Evolutionary conservation across 1,284 basidiomycete species (phyloP).

Genomic region (Puccinia horiana): DNA sequence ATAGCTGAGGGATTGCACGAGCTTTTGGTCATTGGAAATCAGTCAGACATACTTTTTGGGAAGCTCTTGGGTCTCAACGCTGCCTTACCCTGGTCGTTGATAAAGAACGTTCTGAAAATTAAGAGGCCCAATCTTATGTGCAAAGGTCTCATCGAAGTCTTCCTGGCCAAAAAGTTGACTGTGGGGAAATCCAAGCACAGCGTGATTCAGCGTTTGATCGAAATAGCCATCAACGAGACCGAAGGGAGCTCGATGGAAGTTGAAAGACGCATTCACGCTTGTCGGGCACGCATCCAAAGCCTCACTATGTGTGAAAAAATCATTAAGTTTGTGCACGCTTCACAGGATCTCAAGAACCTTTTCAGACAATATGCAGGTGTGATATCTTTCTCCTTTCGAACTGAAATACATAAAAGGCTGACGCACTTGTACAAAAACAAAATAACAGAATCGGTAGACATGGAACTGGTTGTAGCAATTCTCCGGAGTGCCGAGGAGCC

Average conservation of each 20-base stretch:
- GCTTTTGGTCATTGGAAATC: constrained; percentile 49
- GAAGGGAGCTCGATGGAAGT: constrained; percentile 51
- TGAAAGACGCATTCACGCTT: constrained; percentile 51
- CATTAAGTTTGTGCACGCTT: constrained; percentile 51
- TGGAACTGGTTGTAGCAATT: constrained; percentile 54
- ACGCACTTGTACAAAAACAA: not conserved
- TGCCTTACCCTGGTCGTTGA: constrained; percentile 53
- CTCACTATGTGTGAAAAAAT: constrained; percentile 54
- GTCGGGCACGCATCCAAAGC: constrained; percentile 51
- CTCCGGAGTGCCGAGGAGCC: constrained; percentile 54
- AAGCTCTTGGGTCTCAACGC: constrained; percentile 52
- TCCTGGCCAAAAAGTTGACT: constrained; percentile 50
- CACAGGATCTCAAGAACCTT: constrained; percentile 52
- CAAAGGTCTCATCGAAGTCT: constrained; percentile 52
- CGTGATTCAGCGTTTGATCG: constrained; percentile 52
- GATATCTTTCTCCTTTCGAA: not conserved
- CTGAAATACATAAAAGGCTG: not conserved
- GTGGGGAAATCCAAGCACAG: constrained; percentile 52
- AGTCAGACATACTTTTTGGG: constrained; percentile 51
- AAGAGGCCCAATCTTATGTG: constrained; percentile 52
- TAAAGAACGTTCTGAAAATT: constrained; percentile 52
- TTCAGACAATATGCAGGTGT: constrained; percentile 53
- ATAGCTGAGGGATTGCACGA: constrained; percentile 52
- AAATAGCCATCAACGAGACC: constrained; percentile 48
- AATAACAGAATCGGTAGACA: constrained; percentile 51